Conservation (phyloP, 176 grass and related monocot genomes). For the Avena atlantica region DNA sequence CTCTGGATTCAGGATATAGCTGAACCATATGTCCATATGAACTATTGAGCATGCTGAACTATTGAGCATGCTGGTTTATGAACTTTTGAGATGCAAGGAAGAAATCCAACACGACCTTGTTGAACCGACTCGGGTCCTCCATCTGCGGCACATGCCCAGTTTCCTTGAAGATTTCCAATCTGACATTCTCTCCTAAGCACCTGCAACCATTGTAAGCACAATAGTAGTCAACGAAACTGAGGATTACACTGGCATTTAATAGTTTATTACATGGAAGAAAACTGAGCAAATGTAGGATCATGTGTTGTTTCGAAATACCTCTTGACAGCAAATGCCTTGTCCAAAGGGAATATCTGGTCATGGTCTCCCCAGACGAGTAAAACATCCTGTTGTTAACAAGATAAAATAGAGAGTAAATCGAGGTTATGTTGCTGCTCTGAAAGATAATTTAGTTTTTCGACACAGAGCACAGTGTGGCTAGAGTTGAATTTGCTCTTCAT, state of each 20-base stretch:
- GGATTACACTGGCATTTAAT: too few species aligned
- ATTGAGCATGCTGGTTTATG: neutral
- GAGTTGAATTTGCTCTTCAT: neutral
- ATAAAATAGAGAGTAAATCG: neutral
- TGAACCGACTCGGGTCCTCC: conserved; percentile 70
- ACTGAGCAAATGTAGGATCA: too few species aligned
- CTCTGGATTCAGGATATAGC: neutral
- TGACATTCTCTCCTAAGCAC: conserved; percentile 60
- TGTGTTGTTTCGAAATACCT: conserved; percentile 36
- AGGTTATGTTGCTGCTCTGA: neutral
- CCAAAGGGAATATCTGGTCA: conserved; percentile 78
- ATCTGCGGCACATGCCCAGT: conserved; percentile 70
- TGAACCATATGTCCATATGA: neutral
- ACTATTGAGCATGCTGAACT: neutral
- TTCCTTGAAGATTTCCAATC: conserved; percentile 52
- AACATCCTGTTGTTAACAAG: conserved; percentile 49
- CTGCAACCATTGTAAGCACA: conserved; percentile 9
- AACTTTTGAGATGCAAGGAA: conserved; percentile 40
- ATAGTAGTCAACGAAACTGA: neutral
- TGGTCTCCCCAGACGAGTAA: conserved; percentile 77
- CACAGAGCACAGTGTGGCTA: neutral
- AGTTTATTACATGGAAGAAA: too few species aligned
- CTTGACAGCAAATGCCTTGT: conserved; percentile 61
- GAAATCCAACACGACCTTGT: conserved; percentile 66
- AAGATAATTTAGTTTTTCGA: neutral